A percentile compares a stretch with the other conserved stretches of the same genome.
Evolutionary conservation across 345 rosid species (phyloP).

Genomic region (Populus pruinosa): DNA sequence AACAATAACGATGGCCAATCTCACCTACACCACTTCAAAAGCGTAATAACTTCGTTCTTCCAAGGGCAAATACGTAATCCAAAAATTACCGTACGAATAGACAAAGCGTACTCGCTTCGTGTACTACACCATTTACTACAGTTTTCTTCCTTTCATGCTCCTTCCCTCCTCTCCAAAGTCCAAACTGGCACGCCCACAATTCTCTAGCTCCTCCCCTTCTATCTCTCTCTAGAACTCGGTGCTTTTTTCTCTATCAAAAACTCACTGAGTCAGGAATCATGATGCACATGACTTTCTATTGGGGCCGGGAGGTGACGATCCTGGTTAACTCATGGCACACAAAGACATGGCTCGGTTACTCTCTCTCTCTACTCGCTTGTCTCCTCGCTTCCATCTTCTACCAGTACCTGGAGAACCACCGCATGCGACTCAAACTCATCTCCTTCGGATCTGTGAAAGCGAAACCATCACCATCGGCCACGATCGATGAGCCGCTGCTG

Average conservation of each 20-base stretch:
- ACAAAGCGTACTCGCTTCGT: not conserved
- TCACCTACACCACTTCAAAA: too few species aligned
- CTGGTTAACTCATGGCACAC: constrained; percentile 70
- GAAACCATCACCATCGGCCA: constrained; percentile 7
- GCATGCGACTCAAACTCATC: constrained; percentile 40
- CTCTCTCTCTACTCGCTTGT: constrained; percentile 65
- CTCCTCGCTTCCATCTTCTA: constrained; percentile 54
- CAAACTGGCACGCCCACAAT: not conserved
- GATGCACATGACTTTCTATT: constrained; percentile 97
- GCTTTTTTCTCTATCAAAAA: not conserved
- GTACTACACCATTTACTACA: not conserved
- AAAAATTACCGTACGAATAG: not conserved
- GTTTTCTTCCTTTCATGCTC: not conserved
- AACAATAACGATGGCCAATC: too few species aligned
- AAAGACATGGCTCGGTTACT: constrained; percentile 55
- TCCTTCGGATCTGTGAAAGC: constrained; percentile 7
- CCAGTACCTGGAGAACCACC: constrained; percentile 64
- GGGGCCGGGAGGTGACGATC: constrained; percentile 68
- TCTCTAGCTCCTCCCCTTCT: not conserved
- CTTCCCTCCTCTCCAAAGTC: not conserved
- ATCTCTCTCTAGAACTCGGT: not conserved
- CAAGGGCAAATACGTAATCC: not conserved
- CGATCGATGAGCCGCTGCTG: constrained; percentile 19
- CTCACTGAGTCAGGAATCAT: constrained; percentile 29
- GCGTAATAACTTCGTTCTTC: too few species aligned